Evolutionary conservation across 306 rosid genomes (phyloP).

Genomic region (Begonia loranthoides): DNA sequence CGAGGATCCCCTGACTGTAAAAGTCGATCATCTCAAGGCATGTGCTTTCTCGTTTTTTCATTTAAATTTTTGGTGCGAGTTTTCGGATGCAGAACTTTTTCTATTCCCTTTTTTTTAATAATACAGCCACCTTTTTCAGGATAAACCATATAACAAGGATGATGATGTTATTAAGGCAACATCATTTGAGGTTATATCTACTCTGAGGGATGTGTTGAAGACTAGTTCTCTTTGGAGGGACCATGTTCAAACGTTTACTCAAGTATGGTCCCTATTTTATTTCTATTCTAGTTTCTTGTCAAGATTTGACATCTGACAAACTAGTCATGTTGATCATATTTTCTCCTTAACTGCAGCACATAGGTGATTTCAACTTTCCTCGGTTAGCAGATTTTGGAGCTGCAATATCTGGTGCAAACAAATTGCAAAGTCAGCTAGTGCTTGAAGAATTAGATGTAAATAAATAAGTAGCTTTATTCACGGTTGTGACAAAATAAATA

Average conservation of each 20-base stretch:
- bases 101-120: slow-evolving; percentile 1
- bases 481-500: no score
- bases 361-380: slow-evolving; percentile 92
- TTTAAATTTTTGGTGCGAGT: slow-evolving; percentile 9
- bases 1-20: slow-evolving; percentile 93
- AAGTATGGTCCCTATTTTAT: slow-evolving; percentile 35
- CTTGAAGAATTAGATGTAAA: slow-evolving; percentile 99
- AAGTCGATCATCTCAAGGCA: slow-evolving; percentile 99
- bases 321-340: neutral
- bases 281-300: neutral
- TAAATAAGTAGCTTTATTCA: slow-evolving; percentile 3
- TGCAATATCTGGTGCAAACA: slow-evolving; percentile 98
- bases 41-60: slow-evolving; percentile 10
- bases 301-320: neutral
- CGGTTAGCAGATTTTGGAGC: slow-evolving; percentile 99
- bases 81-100: slow-evolving; percentile 2
- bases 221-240: slow-evolving; percentile 99
- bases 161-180: slow-evolving; percentile 94
- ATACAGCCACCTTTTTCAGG: slow-evolving; percentile 36
- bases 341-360: slow-evolving; percentile 49
- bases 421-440: slow-evolving; percentile 87
- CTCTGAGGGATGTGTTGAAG: slow-evolving; percentile 88
- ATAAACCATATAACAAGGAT: slow-evolving; percentile 79
- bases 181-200: slow-evolving; percentile 90
- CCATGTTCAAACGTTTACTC: slow-evolving; percentile 90